Evolutionary conservation across 108 stramenopile genomes (phyloP).

Genomic region (Cyclostephanos invisitatus): DNA sequence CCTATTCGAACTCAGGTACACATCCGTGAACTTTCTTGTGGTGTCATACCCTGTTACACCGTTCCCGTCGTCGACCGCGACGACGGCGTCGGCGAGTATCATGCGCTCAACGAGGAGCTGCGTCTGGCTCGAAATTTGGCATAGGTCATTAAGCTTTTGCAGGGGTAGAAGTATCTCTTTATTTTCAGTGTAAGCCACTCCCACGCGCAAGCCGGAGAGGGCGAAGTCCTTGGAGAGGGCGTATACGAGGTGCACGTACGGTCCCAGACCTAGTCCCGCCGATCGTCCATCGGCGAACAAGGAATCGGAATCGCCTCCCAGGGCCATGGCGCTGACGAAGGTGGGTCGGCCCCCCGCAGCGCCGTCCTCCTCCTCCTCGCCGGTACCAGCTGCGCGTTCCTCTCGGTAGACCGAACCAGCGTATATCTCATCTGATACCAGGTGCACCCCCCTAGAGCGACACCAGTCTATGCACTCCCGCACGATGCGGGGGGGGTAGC

Average conservation of each 20-base stretch:
- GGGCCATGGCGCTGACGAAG: constrained; percentile 64
- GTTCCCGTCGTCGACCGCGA: background rate
- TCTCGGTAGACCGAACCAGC: constrained; percentile 72
- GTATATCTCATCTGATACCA: constrained; percentile 88
- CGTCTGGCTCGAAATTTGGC: constrained; percentile 78
- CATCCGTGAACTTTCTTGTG: constrained; percentile 50
- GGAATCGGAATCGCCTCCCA: constrained; percentile 37
- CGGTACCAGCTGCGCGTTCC: constrained; percentile 1
- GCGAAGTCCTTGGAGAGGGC: constrained; percentile 90
- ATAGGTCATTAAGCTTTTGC: constrained; percentile 86
- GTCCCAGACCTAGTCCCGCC: constrained; percentile 63
- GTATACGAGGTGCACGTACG: constrained; percentile 83
- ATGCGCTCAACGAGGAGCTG: constrained; percentile 75
- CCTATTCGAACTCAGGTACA: constrained; percentile 60
- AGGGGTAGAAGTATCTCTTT: constrained; percentile 66
- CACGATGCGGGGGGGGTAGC: constrained; percentile 75
- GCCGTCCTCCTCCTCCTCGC: constrained; percentile 23
- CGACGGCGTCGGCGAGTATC: constrained; percentile 38
- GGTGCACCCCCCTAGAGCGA: constrained; percentile 71
- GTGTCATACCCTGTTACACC: background rate
- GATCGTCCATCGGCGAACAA: background rate
- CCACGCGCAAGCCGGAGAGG: constrained; percentile 81
- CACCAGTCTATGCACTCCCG: constrained; percentile 82
- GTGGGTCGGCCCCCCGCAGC: constrained; percentile 19
- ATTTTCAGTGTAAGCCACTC: constrained; percentile 81